phyloP scores from a whole-genome alignment of 2,329 filamentous ascomycete species.

The Aureobasidium subglaciale region DNA sequence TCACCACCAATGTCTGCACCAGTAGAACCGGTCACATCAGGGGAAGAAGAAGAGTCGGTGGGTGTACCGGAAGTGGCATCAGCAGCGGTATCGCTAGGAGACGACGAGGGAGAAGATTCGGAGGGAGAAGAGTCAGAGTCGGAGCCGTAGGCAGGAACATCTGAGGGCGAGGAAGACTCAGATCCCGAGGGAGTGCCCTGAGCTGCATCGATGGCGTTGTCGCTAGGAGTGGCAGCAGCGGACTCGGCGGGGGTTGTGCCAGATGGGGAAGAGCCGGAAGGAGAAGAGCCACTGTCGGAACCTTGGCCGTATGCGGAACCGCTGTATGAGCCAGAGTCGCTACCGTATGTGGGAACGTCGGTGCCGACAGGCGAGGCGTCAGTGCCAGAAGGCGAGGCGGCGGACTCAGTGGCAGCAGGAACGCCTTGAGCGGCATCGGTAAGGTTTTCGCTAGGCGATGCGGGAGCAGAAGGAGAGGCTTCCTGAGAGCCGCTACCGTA shows the following conservation, averaged over 20 bases:
- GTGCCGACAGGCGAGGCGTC: not conserved
- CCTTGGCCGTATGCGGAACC: not conserved
- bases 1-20: not conserved
- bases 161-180: not conserved
- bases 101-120: not conserved
- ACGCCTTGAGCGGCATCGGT: not conserved
- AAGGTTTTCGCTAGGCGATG: not conserved
- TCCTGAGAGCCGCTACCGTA: not conserved
- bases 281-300: conserved; percentile 9
- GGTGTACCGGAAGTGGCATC: conserved; percentile 37
- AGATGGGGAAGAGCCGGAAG: conserved; percentile 11
- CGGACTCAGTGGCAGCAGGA: not conserved
- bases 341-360: not conserved
- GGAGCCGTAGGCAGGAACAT: not conserved
- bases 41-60: conserved; percentile 29
- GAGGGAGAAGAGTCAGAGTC: not conserved
- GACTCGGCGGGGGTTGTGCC: conserved; percentile 7
- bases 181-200: not conserved
- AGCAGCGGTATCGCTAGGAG: conserved; percentile 24
- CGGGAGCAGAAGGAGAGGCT: too few relatives aligned
- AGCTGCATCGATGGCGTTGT: not conserved
- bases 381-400: not conserved
- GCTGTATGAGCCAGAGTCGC: not conserved
- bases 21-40: conserved; percentile 23
- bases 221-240: not conserved